Evolutionary conservation across 108 stramenopile species (phyloP), one percentile per base, ranked within the genome.

Genomic region (Conticribra guillardii): DNA sequence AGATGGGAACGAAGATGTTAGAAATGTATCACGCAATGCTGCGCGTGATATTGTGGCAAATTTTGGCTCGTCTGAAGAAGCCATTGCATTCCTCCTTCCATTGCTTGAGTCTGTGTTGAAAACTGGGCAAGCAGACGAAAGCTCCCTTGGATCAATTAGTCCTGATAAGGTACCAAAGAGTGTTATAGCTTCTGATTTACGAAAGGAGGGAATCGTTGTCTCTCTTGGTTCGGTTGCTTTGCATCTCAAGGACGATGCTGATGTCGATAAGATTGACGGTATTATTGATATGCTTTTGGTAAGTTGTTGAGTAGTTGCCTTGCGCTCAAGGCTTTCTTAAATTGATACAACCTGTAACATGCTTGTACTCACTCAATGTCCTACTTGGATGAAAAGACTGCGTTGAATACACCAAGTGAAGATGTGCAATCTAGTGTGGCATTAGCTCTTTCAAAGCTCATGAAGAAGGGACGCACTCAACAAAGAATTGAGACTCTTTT

Each of bases 141-240:
- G 54, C 24, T 71, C 52, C 8, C 79, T 93, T 31, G 79, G 78
- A 17, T 73, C 76, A 18, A 74, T 95, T 2, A 71, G 80, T 22
- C 67, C 62, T 2, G 81, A 82, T 8, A 93, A 92, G 71, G 71
- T 91, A 1, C 84, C 85, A 1, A 47, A 58, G 34, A 77, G 79
- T 29, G 51, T 79, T 30, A 68, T 34, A n/a, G 79, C 92, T n/a
- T 79, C 79, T 14, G 88, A 96, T 84, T 81, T 80, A 1, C 76
- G 95, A 59, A 96, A 96, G 65, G 95, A 93, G 80, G 95, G 95
- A 32, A 89, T 88, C 54, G 92, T 96, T 19, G 85, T 96, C 8
- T 89, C 89, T 4, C 70, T 96, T 21, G 95, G 95, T 47, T 92
- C 92, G 16, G 89, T 90, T 58, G 92, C 95, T 22, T 60, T 93